A percentile compares a stretch with the other conserved stretches of the same genome.
These are phyloP conservation scores for Alternaria burnsii DNA, from an alignment of 2,329 filamentous ascomycete genomes.

Conservation along the genomic window DNA sequence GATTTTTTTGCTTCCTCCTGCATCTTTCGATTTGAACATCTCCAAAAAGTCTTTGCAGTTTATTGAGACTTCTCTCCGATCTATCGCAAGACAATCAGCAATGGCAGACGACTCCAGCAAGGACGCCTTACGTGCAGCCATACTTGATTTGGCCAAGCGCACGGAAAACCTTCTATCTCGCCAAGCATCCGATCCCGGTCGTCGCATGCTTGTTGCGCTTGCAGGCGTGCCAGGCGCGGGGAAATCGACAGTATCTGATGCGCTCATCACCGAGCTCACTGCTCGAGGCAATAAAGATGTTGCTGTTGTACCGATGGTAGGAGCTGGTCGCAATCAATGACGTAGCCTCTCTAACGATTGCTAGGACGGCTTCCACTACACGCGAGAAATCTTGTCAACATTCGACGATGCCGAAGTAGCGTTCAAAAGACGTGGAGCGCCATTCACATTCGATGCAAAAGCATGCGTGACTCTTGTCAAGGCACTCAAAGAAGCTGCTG, in stretches of 20 bases:
- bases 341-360: constrained; percentile 2
- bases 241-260: constrained; percentile 37
- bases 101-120: constrained; percentile 22
- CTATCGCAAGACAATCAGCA: not conserved
- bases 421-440: constrained; percentile 36
- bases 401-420: constrained; percentile 31
- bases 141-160: constrained; percentile 31
- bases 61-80: not conserved
- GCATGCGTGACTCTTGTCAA: constrained; percentile 29
- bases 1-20: not conserved
- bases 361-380: constrained; percentile 40
- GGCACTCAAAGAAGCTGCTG: constrained; percentile 23
- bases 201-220: constrained; percentile 36
- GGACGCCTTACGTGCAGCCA: constrained; percentile 19
- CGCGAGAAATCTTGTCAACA: constrained; percentile 26
- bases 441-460: constrained; percentile 38
- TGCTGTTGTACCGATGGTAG: constrained; percentile 37
- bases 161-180: constrained; percentile 27
- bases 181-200: constrained; percentile 29
- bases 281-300: constrained; percentile 28
- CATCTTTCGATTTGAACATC: not conserved
- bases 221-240: constrained; percentile 41
- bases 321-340: not conserved
- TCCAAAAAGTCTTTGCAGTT: not conserved
- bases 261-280: constrained; percentile 31